Evolutionary conservation across 768 basidiomycete genomes (phyloP).

Genomic region (Myochromella boudieri): DNA sequence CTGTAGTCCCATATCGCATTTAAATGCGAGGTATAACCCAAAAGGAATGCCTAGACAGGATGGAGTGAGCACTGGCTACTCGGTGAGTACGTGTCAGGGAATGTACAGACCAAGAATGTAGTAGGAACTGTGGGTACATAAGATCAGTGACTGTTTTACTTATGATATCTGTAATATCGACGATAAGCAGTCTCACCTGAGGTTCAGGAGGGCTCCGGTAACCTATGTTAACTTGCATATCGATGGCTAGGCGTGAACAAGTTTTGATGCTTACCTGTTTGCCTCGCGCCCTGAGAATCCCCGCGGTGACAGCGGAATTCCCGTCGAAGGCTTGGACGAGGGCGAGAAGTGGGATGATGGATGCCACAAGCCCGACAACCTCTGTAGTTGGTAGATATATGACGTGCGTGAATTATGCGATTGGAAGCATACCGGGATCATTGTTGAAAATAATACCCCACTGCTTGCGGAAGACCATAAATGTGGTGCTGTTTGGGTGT

Average conservation of each 20-base stretch:
- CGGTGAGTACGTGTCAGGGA: neutral
- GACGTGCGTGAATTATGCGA: neutral
- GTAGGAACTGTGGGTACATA: neutral
- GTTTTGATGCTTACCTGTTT: constrained; percentile 53
- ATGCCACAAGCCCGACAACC: constrained; percentile 58
- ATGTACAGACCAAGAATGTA: constrained; percentile 12
- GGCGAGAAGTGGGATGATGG: constrained; percentile 71
- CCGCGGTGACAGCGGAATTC: constrained; percentile 59
- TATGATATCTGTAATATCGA: constrained; percentile 16
- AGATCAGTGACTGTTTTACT: neutral
- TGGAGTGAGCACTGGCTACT: neutral
- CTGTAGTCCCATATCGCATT: constrained; percentile 11
- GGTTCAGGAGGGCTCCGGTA: constrained; percentile 73
- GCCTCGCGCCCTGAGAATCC: constrained; percentile 81
- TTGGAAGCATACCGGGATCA: constrained; percentile 44
- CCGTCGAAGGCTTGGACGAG: constrained; percentile 87
- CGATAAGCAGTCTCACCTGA: constrained; percentile 51
- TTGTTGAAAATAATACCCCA: constrained; percentile 77
- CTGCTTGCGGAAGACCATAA: constrained; percentile 51
- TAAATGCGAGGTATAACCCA: constrained; percentile 59
- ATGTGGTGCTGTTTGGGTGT: neutral
- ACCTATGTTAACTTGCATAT: constrained; percentile 35
- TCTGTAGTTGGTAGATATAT: constrained; percentile 29
- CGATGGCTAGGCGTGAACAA: too few relatives aligned
- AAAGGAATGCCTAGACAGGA: constrained; percentile 58